Evolutionary conservation across 306 rosid genomes (phyloP).

Genomic region (Gleditsia sinensis): DNA sequence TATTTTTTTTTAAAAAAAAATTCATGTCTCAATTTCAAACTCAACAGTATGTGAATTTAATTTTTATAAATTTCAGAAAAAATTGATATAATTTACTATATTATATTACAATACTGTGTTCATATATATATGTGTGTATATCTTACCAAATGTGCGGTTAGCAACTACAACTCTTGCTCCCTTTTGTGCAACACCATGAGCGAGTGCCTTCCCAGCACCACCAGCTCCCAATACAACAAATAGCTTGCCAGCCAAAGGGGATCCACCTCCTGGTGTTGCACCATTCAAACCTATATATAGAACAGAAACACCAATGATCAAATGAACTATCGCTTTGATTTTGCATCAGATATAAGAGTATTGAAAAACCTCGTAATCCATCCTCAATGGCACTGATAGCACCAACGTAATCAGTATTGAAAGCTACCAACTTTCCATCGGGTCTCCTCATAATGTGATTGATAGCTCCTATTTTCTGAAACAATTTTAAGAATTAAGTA

Average conservation of each 20-base stretch:
- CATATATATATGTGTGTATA: no score
- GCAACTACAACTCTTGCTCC: slow-evolving; percentile 57
- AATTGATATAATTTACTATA: no score
- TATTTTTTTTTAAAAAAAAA: no score
- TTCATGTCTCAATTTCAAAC: no score
- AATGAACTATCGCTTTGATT: background rate
- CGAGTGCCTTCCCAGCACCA: slow-evolving; percentile 56
- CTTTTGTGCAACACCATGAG: slow-evolving; percentile 56
- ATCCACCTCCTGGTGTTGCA: background rate
- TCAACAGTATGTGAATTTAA: no score
- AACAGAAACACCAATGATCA: slow-evolving; percentile 5
- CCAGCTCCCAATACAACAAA: slow-evolving; percentile 58
- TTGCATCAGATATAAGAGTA: background rate
- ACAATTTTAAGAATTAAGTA: background rate
- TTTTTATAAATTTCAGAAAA: no score
- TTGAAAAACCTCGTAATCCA: slow-evolving; percentile 39
- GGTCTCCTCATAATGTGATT: slow-evolving; percentile 49
- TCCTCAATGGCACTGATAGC: slow-evolving; percentile 57
- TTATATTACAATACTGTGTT: no score
- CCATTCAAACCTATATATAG: slow-evolving; percentile 30
- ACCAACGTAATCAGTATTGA: slow-evolving; percentile 50
- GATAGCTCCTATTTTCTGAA: slow-evolving; percentile 48
- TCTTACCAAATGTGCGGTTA: slow-evolving; percentile 43
- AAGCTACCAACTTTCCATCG: slow-evolving; percentile 46
- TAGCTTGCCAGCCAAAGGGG: slow-evolving; percentile 43